Conservation (phyloP, 768 basidiomycete species). For the Coprinopsis strossmayeri region DNA sequence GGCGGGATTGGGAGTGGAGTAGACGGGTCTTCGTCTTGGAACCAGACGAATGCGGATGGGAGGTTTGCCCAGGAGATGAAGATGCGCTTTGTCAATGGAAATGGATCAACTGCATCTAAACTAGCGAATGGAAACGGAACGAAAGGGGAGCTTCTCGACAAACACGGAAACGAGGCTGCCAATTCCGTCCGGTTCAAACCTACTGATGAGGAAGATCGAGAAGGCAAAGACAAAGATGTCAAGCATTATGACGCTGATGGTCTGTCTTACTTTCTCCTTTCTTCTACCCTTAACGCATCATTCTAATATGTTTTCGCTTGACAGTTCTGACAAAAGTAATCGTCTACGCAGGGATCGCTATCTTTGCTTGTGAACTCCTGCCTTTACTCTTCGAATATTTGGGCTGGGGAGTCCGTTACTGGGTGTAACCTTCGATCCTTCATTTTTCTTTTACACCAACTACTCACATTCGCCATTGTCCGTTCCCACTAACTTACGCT, state of each 20-base stretch:
- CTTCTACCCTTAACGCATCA: neutral
- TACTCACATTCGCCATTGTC: too few species aligned
- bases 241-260: conserved; percentile 87
- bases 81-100: conserved; percentile 33
- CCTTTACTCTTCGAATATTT: conserved; percentile 64
- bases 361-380: conserved; percentile 53
- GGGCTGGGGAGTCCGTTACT: too few species aligned
- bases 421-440: too few species aligned
- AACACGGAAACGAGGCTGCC: conserved; percentile 16
- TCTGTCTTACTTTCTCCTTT: conserved; percentile 25
- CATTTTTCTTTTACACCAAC: too few species aligned
- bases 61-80: conserved; percentile 55
- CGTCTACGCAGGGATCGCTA: conserved; percentile 83
- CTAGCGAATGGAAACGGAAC: neutral
- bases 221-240: conserved; percentile 31
- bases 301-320: conserved; percentile 2
- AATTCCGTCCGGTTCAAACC: conserved; percentile 16
- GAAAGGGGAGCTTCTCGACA: conserved; percentile 7
- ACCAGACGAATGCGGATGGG: conserved; percentile 25
- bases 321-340: conserved; percentile 84
- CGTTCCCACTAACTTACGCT: too few species aligned
- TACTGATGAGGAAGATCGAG: conserved; percentile 22
- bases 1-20: conserved; percentile 38
- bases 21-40: conserved; percentile 12
- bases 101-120: too few species aligned